phyloP scores from a whole-genome alignment of 305 asterid genomes.

The Solanum hybrid region DNA sequence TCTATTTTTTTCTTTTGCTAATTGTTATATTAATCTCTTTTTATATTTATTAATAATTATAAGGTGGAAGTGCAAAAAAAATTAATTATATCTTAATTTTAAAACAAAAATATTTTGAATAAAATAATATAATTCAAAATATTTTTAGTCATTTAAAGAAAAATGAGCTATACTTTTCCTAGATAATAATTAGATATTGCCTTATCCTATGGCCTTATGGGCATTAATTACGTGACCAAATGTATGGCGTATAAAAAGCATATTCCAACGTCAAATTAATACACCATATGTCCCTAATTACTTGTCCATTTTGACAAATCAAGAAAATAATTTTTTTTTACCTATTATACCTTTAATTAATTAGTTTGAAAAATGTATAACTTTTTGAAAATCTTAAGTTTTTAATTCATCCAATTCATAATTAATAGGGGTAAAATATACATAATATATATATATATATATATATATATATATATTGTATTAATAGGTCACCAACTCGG shows the following conservation, averaged over 20 bases:
- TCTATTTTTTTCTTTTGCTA: neutral
- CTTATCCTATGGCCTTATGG: neutral
- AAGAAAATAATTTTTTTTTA: too few relatives aligned
- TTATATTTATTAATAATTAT: neutral
- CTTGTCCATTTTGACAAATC: too few relatives aligned
- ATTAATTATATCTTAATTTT: neutral
- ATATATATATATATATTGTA: too few relatives aligned
- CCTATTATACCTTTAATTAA: too few relatives aligned
- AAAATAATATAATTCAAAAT: too few relatives aligned
- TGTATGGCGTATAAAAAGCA: neutral
- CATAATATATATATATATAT: too few relatives aligned
- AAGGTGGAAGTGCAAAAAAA: neutral
- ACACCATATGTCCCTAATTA: too few relatives aligned
- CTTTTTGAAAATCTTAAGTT: too few relatives aligned
- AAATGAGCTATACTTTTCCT: neutral
- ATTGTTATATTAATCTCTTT: neutral
- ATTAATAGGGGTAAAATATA: too few relatives aligned
- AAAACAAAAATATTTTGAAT: neutral
- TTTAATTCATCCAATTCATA: too few relatives aligned
- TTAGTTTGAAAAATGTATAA: too few relatives aligned
- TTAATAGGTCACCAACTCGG: constrained; percentile 8
- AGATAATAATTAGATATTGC: neutral
- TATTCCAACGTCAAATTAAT: neutral
- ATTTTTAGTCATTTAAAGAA: neutral
- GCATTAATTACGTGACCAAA: constrained; percentile 4